Conservation (phyloP, 116 monocot genomes). For the Phalaenopsis hybrid region DNA sequence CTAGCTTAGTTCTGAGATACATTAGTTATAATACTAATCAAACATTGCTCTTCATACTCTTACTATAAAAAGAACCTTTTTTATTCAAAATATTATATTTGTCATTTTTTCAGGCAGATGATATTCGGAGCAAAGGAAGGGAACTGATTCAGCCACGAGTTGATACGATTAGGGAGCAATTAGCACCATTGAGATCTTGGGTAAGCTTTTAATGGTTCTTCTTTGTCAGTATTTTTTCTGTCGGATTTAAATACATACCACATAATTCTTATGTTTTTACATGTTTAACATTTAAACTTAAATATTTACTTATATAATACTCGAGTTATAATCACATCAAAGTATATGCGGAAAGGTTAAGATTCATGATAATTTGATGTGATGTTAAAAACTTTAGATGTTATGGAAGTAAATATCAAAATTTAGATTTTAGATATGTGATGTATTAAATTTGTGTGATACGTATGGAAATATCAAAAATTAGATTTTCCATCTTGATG, state of each 20-base stretch:
- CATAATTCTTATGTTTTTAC: too few relatives aligned
- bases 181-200: slow-evolving; percentile 58
- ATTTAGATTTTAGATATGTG: too few relatives aligned
- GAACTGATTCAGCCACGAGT: slow-evolving; percentile 53
- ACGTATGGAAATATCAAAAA: too few relatives aligned
- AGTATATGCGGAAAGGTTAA: too few relatives aligned
- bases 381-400: too few relatives aligned
- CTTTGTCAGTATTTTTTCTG: not conserved
- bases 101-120: slow-evolving; percentile 39
- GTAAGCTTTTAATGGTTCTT: slow-evolving; percentile 16
- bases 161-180: slow-evolving; percentile 46
- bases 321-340: too few relatives aligned
- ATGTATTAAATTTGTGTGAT: too few relatives aligned
- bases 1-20: not conserved
- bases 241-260: not conserved
- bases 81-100: not conserved
- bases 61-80: not conserved
- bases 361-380: too few relatives aligned
- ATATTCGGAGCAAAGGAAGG: slow-evolving; percentile 47
- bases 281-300: too few relatives aligned
- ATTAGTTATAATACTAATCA: not conserved
- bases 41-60: not conserved
- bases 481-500: not conserved
- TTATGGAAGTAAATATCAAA: too few relatives aligned
- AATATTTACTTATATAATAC: too few relatives aligned